These are phyloP conservation scores for Blattamonas nauphoetae DNA, from an alignment of 78 protist genomes.

Conservation along the genomic window DNA sequence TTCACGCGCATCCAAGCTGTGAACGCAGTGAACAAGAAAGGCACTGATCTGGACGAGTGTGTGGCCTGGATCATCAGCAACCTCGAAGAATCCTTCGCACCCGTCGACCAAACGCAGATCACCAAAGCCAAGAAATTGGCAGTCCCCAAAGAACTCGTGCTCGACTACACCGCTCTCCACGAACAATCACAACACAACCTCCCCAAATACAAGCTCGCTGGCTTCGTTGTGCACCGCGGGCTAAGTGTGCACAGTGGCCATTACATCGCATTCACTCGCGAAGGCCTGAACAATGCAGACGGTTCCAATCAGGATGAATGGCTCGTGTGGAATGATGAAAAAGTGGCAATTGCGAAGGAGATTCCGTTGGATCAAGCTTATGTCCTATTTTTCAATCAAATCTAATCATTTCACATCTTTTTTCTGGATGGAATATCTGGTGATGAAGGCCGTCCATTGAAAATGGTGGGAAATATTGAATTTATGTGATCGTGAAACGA, in stretches of 20 bases:
- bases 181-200: not conserved
- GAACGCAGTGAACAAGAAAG: not conserved
- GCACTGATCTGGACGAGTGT: not conserved
- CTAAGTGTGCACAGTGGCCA: conserved; percentile 18
- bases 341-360: not conserved
- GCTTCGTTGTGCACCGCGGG: conserved; percentile 18
- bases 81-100: not conserved
- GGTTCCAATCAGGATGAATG: not conserved
- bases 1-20: not conserved
- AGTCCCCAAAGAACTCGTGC: not conserved
- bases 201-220: not conserved
- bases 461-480: too few species aligned
- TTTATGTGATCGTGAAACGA: too few species aligned
- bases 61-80: not conserved
- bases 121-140: not conserved
- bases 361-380: not conserved
- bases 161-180: not conserved
- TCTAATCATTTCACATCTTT: too few species aligned
- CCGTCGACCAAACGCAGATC: not conserved
- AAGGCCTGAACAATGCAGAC: not conserved
- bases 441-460: too few species aligned
- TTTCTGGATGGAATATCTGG: too few species aligned
- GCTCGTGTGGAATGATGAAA: not conserved
- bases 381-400: not conserved
- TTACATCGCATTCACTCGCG: not conserved